A percentile compares a stretch with the other conserved stretches of the same genome.
These are phyloP conservation scores for Xylariaceae sp. DNA, from an alignment of 2,329 filamentous ascomycete genomes.

Conservation along the genomic window DNA sequence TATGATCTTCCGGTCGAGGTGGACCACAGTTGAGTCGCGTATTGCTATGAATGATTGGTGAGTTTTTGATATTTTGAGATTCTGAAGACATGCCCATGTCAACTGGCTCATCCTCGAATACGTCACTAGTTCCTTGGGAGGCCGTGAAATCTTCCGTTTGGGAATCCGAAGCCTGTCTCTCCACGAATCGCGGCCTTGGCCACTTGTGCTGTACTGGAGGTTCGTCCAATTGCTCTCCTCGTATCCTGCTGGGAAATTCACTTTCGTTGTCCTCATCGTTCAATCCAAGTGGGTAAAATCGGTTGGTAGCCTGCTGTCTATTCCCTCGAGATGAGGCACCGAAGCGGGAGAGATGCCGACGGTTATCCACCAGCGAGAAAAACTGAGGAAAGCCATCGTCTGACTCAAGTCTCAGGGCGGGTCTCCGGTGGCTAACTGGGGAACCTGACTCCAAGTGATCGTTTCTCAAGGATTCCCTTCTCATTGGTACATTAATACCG, in stretches of 20 bases:
- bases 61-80: conserved; percentile 10
- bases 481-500: conserved; percentile 50
- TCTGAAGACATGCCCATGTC: conserved; percentile 10
- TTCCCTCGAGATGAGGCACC: conserved; percentile 35
- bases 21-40: conserved; percentile 7
- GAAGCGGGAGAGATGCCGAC: conserved; percentile 35
- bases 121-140: conserved; percentile 31
- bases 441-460: conserved; percentile 34
- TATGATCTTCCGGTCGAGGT: conserved; percentile 34
- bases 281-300: conserved; percentile 6
- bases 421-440: conserved; percentile 29
- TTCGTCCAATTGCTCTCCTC: conserved; percentile 37
- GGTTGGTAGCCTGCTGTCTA: conserved; percentile 13
- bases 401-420: conserved; percentile 47
- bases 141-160: conserved; percentile 29
- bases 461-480: conserved; percentile 35
- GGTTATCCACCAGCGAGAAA: conserved; percentile 52
- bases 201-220: conserved; percentile 23
- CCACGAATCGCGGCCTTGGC: conserved; percentile 14
- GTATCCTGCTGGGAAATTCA: conserved; percentile 44
- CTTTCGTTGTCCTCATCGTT: conserved; percentile 29
- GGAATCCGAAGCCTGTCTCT: conserved; percentile 26
- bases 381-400: conserved; percentile 54
- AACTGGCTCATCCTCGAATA: conserved; percentile 24
- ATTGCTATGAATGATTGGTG: conserved; percentile 5